These are phyloP conservation scores for Amaranthus tricolor DNA, from an alignment of 179 eudicot species.

Conservation along the genomic window DNA sequence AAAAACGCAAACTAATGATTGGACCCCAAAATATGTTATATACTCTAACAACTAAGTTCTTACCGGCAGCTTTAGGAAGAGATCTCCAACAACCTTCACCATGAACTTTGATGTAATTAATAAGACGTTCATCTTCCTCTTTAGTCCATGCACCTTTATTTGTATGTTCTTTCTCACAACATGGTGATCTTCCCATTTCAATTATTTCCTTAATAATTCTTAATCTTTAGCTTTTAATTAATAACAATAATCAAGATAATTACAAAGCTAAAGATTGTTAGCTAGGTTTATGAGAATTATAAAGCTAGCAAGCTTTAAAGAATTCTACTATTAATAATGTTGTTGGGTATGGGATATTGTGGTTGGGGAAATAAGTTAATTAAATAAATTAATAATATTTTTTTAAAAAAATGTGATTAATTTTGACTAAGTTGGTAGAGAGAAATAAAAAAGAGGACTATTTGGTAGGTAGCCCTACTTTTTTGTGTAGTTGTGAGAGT, in stretches of 20 bases:
- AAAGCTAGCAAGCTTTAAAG: slow-evolving; percentile 12
- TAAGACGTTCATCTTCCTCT: slow-evolving; percentile 50
- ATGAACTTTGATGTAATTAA: slow-evolving; percentile 48
- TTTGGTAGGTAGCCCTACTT: slow-evolving; percentile 53
- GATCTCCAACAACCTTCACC: slow-evolving; percentile 70
- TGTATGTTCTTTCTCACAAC: slow-evolving; percentile 62
- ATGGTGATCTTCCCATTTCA: slow-evolving; percentile 56
- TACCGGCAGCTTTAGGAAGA: slow-evolving; percentile 60
- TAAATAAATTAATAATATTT: neutral
- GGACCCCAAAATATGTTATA: too few species aligned
- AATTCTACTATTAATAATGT: slow-evolving; percentile 15
- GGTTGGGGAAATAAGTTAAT: neutral
- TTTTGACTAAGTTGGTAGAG: slow-evolving; percentile 44
- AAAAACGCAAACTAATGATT: too few species aligned
- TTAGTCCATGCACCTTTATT: slow-evolving; percentile 67
- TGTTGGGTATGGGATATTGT: slow-evolving; percentile 23
- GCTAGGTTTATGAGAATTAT: slow-evolving; percentile 23
- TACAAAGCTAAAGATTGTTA: too few species aligned
- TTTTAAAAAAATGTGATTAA: neutral
- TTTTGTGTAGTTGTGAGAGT: slow-evolving; percentile 39
- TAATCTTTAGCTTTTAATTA: neutral
- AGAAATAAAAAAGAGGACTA: slow-evolving; percentile 16
- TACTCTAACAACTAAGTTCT: neutral
- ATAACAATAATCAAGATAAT: neutral
- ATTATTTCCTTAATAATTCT: neutral